These are phyloP conservation scores for Apiotrichum gamsii DNA, from an alignment of 1,284 basidiomycete genomes.

Conservation along the genomic window DNA sequence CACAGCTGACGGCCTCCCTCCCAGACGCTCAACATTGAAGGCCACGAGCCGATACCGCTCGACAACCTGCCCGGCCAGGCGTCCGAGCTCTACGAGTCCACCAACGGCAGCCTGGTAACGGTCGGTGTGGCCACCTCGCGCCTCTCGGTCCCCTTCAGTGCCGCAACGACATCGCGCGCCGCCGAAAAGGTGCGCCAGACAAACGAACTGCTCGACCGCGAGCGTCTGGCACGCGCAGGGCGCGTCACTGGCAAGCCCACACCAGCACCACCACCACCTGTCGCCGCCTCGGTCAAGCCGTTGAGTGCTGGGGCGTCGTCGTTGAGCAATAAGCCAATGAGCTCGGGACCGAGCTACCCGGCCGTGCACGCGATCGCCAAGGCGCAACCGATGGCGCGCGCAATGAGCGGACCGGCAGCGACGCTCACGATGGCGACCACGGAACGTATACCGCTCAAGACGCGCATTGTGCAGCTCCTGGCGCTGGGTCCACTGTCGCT, in stretches of 20 bases:
- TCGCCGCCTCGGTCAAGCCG: background rate
- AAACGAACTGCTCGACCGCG: conserved; percentile 24
- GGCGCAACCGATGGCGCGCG: conserved; percentile 7
- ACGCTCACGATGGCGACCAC: background rate
- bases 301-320: background rate
- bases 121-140: conserved; percentile 36
- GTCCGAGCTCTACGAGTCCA: conserved; percentile 27
- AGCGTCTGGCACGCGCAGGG: conserved; percentile 25
- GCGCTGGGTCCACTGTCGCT: conserved; percentile 32
- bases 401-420: conserved; percentile 14
- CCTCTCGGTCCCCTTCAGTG: conserved; percentile 28
- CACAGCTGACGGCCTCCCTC: too few relatives aligned
- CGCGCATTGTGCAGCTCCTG: conserved; percentile 39
- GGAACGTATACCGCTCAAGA: conserved; percentile 38
- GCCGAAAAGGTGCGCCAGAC: conserved; percentile 30
- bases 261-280: background rate
- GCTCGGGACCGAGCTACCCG: background rate
- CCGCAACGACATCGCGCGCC: conserved; percentile 18
- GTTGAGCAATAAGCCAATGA: background rate
- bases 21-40: conserved; percentile 28
- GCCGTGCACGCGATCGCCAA: background rate
- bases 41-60: conserved; percentile 20
- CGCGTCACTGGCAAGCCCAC: conserved; percentile 19
- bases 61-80: conserved; percentile 20
- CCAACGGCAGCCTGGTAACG: conserved; percentile 14